Evolutionary conservation across 208 protist genomes (phyloP), one percentile per base, ranked within the genome.

Genomic region (Herpetomonas samuelpessoai): DNA sequence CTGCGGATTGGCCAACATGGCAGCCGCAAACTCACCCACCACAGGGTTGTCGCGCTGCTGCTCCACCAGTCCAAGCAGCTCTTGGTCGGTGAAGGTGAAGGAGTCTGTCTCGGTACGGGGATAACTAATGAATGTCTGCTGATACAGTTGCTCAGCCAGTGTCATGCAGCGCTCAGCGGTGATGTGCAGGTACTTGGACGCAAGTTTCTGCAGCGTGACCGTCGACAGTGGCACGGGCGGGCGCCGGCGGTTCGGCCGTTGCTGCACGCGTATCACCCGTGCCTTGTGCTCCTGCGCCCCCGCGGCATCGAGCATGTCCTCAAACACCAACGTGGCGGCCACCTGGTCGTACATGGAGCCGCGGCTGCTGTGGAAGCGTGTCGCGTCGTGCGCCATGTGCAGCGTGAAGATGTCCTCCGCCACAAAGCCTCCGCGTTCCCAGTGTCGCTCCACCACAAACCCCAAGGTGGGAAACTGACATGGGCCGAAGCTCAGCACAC

Each of bases 21-120:
- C 81, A 7, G 24, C 12, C 3, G 65, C 88, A 51, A 78, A 96
- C 7, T 78, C 72, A 19, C 68, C 63, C 10, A 92, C 80, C 21
- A 74, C 80, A 7, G 71, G 28, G 57, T 81, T 91, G n/a, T 64
- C 45, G 0, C 28, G 58, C 71, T 98, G 96, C 31, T 73, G 21
- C 1, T 59, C 56, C 29, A 97, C 87, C 12, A 98, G 66, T 7
- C 86, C 79, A 10, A 87, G 59, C 48, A 98, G 79, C 62, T 91
- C 81, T n/a, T 74, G 68, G 54, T 95, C 84, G 9, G 84, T 89
- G 14, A 96, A 85, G 3, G 60, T 89, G 72, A 98, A 99, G 31
- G 68, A 66, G 70, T 99, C 93, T 0, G 98, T 99, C 66, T 99
- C 98, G 3, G 98, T 99, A 45, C 98, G 84, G 0, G 98, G 98